Percentiles rank a stretch among this genome's conserved stretches.
Conservation (phyloP, 805 yeast genomes). For the Yamadazyma paraphyllophila region DNA sequence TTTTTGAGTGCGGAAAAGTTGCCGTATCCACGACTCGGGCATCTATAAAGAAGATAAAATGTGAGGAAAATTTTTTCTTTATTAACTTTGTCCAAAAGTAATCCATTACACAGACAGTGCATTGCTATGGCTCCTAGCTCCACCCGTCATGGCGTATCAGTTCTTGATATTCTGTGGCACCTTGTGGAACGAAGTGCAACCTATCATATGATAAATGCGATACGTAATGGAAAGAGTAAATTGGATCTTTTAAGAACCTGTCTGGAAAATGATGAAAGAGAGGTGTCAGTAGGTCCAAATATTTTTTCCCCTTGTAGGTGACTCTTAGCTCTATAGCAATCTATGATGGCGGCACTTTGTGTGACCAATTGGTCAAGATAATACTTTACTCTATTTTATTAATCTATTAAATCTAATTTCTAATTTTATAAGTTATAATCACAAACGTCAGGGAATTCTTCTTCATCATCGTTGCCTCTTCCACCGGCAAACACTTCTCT, state of each 20-base stretch:
- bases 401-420: slow-evolving; percentile 1
- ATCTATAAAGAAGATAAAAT: background rate
- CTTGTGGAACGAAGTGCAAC: slow-evolving; percentile 9
- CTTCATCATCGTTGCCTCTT: slow-evolving; percentile 35
- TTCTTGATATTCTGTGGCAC: slow-evolving; percentile 8
- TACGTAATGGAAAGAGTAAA: slow-evolving; percentile 47
- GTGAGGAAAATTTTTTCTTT: slow-evolving; percentile 7
- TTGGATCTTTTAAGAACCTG: slow-evolving; percentile 47
- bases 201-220: slow-evolving; percentile 38
- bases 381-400: background rate
- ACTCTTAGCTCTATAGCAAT: no score
- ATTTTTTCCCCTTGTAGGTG: slow-evolving; percentile 16
- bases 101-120: slow-evolving; percentile 74
- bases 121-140: slow-evolving; percentile 28
- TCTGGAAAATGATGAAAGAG: slow-evolving; percentile 50
- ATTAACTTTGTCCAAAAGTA: slow-evolving; percentile 64
- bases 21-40: slow-evolving; percentile 3
- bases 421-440: slow-evolving; percentile 27
- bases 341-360: no score
- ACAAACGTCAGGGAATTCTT: slow-evolving; percentile 45
- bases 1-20: background rate
- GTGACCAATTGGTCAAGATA: no score
- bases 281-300: slow-evolving; percentile 51
- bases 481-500: slow-evolving; percentile 44
- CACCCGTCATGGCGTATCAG: slow-evolving; percentile 7